Evolutionary conservation across 441 rosid genomes (phyloP).

Genomic region (Adansonia grandidieri): DNA sequence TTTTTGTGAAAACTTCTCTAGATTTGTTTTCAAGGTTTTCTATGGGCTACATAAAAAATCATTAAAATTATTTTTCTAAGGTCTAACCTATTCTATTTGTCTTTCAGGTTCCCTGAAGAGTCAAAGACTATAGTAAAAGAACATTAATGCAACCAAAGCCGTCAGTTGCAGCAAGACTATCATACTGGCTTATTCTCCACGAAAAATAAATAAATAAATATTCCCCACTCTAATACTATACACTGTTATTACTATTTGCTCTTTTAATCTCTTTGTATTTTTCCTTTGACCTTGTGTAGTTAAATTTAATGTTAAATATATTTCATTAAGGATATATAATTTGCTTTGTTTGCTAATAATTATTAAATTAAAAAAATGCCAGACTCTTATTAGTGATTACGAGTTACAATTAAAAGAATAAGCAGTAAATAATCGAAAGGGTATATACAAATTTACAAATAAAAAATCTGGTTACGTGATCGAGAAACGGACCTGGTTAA

Average conservation of each 20-base stretch:
- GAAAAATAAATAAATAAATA: neutral
- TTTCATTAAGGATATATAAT: neutral
- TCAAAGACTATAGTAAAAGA: conserved; percentile 3
- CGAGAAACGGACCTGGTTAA: neutral
- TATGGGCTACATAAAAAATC: neutral
- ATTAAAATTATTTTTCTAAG: neutral
- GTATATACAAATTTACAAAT: neutral
- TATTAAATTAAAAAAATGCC: neutral
- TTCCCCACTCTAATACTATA: neutral
- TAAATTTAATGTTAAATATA: neutral
- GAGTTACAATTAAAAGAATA: neutral
- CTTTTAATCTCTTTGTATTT: neutral
- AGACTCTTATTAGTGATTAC: neutral
- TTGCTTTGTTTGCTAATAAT: neutral
- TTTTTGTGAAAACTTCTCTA: neutral
- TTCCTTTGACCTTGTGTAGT: neutral
- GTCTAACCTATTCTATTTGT: neutral
- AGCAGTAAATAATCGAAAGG: neutral
- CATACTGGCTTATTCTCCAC: too few relatives aligned
- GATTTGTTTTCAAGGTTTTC: neutral
- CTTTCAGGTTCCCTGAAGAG: neutral
- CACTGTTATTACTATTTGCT: neutral
- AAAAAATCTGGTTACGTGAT: neutral
- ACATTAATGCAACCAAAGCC: conserved; percentile 3
- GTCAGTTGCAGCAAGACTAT: neutral